Evolutionary conservation across 2,329 filamentous ascomycete genomes (phyloP), one percentile per base, ranked within the genome.

Genomic region (Lachnellula cervina): DNA sequence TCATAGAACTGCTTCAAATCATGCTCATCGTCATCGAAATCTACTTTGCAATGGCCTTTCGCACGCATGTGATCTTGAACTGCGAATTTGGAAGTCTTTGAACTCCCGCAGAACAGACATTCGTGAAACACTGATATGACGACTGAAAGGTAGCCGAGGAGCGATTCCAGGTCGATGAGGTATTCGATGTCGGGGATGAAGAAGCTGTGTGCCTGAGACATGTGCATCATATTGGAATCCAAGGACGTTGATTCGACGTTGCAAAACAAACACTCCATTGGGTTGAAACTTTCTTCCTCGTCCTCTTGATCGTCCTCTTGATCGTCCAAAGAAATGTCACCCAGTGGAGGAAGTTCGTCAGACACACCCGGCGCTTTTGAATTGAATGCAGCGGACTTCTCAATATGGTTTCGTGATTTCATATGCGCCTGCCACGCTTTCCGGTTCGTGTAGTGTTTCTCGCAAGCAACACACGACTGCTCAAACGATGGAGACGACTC

Each of bases 21-120:
- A 0, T 70, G 68, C n/a, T 67, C 70, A 4, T 68, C 59, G 2
- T 66, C 63, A 0, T 66, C 52, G 0, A 75, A 61, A 32, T 77
- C 69, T 38, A 79, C 68, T 21, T 66, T 71, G 60, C 78, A 80
- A 55, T 81, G 77, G 0, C 76, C 74, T 48, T 77, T 80, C 2
- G 67, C 71, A 0, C 67, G 61, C 78, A 80, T 81, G 52, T 81
- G 80, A 37, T 79, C 76, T 58, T 78, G 77, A 0, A 76, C 74
- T 0, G 73, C 80, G 49, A 77, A 69, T 0, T 70, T 67, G 0
- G 74, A 77, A 0, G 65, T 64, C 34, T 76, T 71, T 38, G 73
- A 66, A 14, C 70, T 76, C 1, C 76, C 76, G 59, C 80, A 82
- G 19, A 71, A 73, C 38, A 82, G 69, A 56, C 80, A 83, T 64